Evolutionary conservation across 495 filamentous ascomycete species (phyloP), one percentile per base, ranked within the genome.

Genomic region (Penicillium daleae): DNA sequence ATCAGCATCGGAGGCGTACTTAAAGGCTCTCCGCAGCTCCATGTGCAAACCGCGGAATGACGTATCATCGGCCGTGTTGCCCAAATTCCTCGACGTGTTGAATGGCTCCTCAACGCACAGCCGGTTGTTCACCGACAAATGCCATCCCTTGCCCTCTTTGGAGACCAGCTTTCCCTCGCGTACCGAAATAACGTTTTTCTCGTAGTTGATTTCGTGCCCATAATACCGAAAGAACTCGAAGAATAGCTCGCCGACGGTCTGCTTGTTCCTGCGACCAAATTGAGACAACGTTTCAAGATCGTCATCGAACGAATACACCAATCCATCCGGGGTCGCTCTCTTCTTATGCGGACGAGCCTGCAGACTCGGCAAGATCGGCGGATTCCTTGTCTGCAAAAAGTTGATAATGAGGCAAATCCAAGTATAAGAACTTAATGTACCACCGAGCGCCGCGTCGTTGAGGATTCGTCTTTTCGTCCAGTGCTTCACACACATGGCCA

Each of bases 361-460:
- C 10, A 99, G 84, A 27, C 91, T 88, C 7, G 95, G 95, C 22
- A 99, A 77, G 46, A 99, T 84, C 0, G 93, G 93, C 46, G 94
- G 92, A 61, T 92, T 82, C 67, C 95, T 86, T 32, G 91, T 90
- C 75, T 99, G 95, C 33, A 99, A 83, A 73, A 98, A 99, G 62
- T 93, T 95, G 67, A 99, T 89, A 64, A 98, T 97, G 85, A 98
- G 87, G 79, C 95, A 98, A 73, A 97, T 97, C 95, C 95, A 99
- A n/a, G 95, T 97, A 70, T 99, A 99, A 10, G 96, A 98, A 74
- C 95, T 97, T 26, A 99, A 80, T 7, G 95, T 99, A 46, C 92
- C 96, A 59, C 96, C 95, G 68, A 93, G 87, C 39, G 90, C 94
- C 12, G 95, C 96, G 78, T 98, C 96, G 73, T 98, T 97, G 61